Percentiles rank a stretch among this genome's conserved stretches.
Evolutionary conservation across 2,329 filamentous ascomycete species (phyloP).

Genomic region (Sporothrix brunneoviolacea): DNA sequence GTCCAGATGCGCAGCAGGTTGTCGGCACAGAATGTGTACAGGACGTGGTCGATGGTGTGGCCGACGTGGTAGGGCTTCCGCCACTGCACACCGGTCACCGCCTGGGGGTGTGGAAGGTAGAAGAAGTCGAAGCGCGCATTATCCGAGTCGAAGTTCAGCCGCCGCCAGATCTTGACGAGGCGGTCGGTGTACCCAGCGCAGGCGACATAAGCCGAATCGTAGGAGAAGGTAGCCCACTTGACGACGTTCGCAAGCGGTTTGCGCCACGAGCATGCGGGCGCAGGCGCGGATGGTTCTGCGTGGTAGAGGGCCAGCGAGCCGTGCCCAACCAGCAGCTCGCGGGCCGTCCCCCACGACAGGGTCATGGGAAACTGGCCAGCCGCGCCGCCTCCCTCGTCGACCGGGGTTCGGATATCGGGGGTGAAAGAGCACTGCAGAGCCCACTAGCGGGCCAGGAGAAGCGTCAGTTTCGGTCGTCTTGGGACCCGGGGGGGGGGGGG

Average conservation of each 20-base stretch:
- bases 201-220: slow-evolving; percentile 81
- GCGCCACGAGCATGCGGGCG: slow-evolving; percentile 63
- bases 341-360: slow-evolving; percentile 80
- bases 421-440: slow-evolving; percentile 48
- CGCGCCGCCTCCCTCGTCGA: slow-evolving; percentile 38
- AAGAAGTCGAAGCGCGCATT: slow-evolving; percentile 84
- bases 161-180: slow-evolving; percentile 87
- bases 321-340: slow-evolving; percentile 78
- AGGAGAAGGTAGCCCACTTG: slow-evolving; percentile 72
- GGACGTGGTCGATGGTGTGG: slow-evolving; percentile 73
- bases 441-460: slow-evolving; percentile 42
- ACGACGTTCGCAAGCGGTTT: slow-evolving; percentile 65
- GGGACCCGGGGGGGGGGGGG: too few relatives aligned
- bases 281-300: slow-evolving; percentile 38
- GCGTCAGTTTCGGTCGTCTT: not conserved
- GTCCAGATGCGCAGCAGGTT: slow-evolving; percentile 78
- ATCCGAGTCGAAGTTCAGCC: slow-evolving; percentile 73
- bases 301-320: slow-evolving; percentile 62
- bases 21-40: slow-evolving; percentile 85
- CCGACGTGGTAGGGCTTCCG: slow-evolving; percentile 69
- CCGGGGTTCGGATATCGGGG: slow-evolving; percentile 19
- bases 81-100: slow-evolving; percentile 84
- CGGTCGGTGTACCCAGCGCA: slow-evolving; percentile 72
- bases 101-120: slow-evolving; percentile 77
- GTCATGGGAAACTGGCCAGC: slow-evolving; percentile 27